Percentiles rank a stretch among this genome's conserved stretches.
Conservation (phyloP, 1,284 basidiomycete genomes). For the Earliella scabrosa region DNA sequence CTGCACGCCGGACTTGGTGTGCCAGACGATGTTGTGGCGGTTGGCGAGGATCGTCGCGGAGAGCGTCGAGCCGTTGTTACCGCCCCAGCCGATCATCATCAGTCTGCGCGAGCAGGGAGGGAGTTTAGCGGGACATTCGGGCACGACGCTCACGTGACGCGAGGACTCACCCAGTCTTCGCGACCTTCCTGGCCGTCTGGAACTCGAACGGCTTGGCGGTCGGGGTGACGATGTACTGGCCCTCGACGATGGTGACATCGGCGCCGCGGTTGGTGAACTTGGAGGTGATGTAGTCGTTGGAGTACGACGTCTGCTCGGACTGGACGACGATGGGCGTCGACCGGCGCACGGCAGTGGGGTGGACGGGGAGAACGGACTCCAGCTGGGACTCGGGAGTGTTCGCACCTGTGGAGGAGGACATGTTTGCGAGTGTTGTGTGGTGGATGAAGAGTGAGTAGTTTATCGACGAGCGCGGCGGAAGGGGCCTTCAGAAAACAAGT, state of each 20-base stretch:
- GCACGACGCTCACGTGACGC: constrained; percentile 9
- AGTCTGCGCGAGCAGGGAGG: constrained; percentile 64
- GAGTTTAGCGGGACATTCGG: constrained; percentile 14
- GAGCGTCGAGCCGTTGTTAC: constrained; percentile 97
- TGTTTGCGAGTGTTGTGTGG: constrained; percentile 27
- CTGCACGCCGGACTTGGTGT: constrained; percentile 92
- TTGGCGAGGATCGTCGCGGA: constrained; percentile 97
- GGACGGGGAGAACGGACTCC: constrained; percentile 69
- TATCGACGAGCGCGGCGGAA: constrained; percentile 14
- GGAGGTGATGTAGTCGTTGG: constrained; percentile 82
- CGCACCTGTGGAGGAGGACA: constrained; percentile 63
- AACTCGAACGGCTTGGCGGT: constrained; percentile 87
- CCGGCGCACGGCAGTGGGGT: constrained; percentile 85
- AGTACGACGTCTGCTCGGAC: constrained; percentile 82
- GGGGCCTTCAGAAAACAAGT: too few relatives aligned
- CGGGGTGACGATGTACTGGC: constrained; percentile 79
- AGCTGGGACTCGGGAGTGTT: constrained; percentile 70
- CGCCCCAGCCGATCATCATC: constrained; percentile 96
- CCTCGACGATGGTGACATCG: constrained; percentile 69
- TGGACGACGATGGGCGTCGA: constrained; percentile 83
- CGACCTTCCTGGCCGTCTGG: constrained; percentile 87
- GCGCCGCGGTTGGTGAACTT: constrained; percentile 87
- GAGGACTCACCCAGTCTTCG: constrained; percentile 86
- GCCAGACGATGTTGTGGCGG: constrained; percentile 93
- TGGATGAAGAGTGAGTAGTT: constrained; percentile 19